These are phyloP conservation scores for Beauveria bassiana DNA, from an alignment of 2,329 filamentous ascomycete genomes.

Conservation along the genomic window DNA sequence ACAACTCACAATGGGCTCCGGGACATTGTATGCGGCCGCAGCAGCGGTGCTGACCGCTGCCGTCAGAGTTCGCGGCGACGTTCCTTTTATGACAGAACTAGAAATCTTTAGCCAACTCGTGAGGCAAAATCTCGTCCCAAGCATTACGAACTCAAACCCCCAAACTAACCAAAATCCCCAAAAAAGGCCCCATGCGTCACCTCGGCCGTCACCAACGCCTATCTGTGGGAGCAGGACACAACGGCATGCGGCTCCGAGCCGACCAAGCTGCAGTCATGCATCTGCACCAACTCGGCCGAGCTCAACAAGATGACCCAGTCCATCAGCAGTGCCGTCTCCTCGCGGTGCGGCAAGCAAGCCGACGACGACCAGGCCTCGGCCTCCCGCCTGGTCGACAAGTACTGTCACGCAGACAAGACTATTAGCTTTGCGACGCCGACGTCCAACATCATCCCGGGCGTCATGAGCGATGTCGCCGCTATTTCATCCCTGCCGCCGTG, in stretches of 20 bases:
- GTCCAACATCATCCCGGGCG: constrained; percentile 27
- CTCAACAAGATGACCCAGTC: constrained; percentile 18
- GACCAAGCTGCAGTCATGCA: constrained; percentile 36
- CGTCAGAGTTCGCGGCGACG: constrained; percentile 1
- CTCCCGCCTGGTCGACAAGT: constrained; percentile 30
- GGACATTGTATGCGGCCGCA: not conserved
- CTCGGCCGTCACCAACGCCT: constrained; percentile 30
- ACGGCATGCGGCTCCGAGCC: constrained; percentile 29
- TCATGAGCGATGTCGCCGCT: constrained; percentile 37
- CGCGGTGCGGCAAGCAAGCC: constrained; percentile 33
- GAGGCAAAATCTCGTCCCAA: not conserved
- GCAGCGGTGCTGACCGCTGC: not conserved
- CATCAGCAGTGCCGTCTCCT: constrained; percentile 27
- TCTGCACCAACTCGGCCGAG: constrained; percentile 38
- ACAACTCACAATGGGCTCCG: not conserved
- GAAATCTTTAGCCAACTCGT: constrained; percentile 28
- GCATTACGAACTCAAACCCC: not conserved
- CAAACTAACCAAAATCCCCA: not conserved
- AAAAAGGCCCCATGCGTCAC: constrained; percentile 40
- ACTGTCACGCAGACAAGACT: constrained; percentile 33
- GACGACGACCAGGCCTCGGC: constrained; percentile 37
- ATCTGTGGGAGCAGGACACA: constrained; percentile 30
- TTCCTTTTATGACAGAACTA: constrained; percentile 31
- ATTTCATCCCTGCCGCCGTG: constrained; percentile 10
- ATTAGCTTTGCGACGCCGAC: constrained; percentile 30